Evolutionary conservation across 495 filamentous ascomycete genomes (phyloP).

Genomic region (Penicillium paradoxum): DNA sequence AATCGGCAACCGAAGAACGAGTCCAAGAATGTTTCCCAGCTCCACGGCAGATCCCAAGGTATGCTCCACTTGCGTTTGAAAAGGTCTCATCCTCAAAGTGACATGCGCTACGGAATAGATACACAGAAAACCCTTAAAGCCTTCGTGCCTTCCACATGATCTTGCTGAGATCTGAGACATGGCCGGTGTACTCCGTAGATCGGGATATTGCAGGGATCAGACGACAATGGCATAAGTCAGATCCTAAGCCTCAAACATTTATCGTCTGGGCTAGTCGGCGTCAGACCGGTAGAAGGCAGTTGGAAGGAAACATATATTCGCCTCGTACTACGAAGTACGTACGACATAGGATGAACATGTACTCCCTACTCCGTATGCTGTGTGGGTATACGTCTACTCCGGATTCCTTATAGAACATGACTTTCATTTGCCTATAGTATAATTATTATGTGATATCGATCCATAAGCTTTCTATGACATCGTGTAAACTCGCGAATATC

Average conservation of each 20-base stretch:
- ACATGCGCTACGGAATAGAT: background rate
- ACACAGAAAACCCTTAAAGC: background rate
- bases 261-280: background rate
- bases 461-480: no score
- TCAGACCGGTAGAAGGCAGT: background rate
- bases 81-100: background rate
- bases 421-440: no score
- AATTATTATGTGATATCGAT: no score
- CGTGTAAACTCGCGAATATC: no score
- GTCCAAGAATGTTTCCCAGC: background rate
- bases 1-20: no score
- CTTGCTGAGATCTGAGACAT: conserved; percentile 2
- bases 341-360: no score
- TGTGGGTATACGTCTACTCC: no score
- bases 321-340: no score
- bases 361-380: no score
- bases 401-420: no score
- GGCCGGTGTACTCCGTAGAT: background rate
- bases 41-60: conserved; percentile 1
- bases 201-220: background rate
- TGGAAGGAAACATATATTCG: background rate
- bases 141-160: background rate
- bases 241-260: background rate
- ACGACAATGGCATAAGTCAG: no score
- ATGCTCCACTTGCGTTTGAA: no score